These are phyloP conservation scores for Phalaenopsis aphrodite DNA, from an alignment of 106 monocot genomes.

Conservation along the genomic window DNA sequence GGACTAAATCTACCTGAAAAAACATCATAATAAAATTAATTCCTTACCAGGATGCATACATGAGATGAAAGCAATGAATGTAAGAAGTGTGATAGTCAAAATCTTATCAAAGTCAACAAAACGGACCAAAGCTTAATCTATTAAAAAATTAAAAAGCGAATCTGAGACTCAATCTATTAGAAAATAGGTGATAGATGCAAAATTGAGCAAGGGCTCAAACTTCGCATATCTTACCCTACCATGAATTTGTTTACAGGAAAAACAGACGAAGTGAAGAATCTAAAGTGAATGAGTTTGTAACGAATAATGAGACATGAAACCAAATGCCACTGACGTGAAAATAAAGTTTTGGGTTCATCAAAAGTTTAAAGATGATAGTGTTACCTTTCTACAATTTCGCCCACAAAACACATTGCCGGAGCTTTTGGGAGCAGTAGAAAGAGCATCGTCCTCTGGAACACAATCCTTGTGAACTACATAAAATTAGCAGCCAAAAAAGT, in stretches of 20 bases:
- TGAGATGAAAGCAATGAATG: neutral
- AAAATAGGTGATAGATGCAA: neutral
- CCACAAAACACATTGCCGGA: slow-evolving; percentile 41
- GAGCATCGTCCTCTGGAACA: slow-evolving; percentile 38
- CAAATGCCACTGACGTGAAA: neutral
- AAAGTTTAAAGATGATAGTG: neutral
- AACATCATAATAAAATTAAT: neutral
- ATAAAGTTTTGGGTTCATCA: neutral
- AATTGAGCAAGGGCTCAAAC: neutral
- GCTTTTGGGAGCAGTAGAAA: slow-evolving; percentile 14
- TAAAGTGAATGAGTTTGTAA: neutral
- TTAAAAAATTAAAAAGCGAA: neutral
- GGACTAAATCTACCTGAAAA: neutral
- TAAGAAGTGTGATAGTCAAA: neutral
- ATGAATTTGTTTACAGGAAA: neutral
- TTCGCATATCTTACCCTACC: neutral
- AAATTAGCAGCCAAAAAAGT: slow-evolving; percentile 7
- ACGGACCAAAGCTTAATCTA: neutral
- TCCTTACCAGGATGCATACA: neutral
- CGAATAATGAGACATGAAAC: neutral
- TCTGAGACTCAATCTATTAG: neutral
- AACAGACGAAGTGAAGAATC: neutral
- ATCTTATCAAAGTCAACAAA: neutral
- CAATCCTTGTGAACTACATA: slow-evolving; percentile 75
- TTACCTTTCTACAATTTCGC: slow-evolving; percentile 20